Base-by-base conservation (phyloP, 2,329 filamentous ascomycete species). In the Hypoxylon sp. region DNA sequence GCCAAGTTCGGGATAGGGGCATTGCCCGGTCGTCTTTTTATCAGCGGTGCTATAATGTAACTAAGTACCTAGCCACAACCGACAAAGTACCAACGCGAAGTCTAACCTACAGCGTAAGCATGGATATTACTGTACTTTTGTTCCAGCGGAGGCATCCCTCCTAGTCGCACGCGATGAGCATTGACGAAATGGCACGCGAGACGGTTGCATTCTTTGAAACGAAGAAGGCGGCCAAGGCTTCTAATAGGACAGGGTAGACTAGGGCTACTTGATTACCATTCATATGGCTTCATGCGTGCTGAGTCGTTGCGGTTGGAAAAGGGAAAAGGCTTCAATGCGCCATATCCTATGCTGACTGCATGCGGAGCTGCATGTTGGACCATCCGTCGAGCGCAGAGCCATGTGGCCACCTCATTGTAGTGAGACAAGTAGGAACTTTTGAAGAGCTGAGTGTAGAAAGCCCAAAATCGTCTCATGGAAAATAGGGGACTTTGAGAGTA, bases 341-440 rank as follows among this genome's bases (percentile, higher is more conserved):
- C 18, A 60, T 49, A 64, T 55, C 36, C 57, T 40, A 24, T 52
- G 61, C 50, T 65, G 62, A 57, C 51, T 53, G 62, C 62, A 65
- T 65, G 50, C 45, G 45, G 51, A 26, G n/a, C 54, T 53, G 49
- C 54, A 59, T 50, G 51, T 56, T 56, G 38, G 33, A 49, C 32
- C 57, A 52, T 51, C 51, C 51, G 46, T 42, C 44, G 16, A 50
- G 56, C 36, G 44, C 46, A 57, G 36, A 61, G 61, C 65, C 65
- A 67, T 67, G 65, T 67, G 65, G 65, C 57, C 61, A 18, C 57
- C 59, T 38, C 48, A 52, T 24, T 51, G 24, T 32, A 48, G 44
- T 33, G 54, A 58, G 49, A 59, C 28, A 51, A 26, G 44, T 45
- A 20, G 44, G 63, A 59, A 64, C 61, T 58, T 64, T 58, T 63